phyloP scores from a whole-genome alignment of 2,329 filamentous ascomycete species.

The Clonostachys rhizophaga region DNA sequence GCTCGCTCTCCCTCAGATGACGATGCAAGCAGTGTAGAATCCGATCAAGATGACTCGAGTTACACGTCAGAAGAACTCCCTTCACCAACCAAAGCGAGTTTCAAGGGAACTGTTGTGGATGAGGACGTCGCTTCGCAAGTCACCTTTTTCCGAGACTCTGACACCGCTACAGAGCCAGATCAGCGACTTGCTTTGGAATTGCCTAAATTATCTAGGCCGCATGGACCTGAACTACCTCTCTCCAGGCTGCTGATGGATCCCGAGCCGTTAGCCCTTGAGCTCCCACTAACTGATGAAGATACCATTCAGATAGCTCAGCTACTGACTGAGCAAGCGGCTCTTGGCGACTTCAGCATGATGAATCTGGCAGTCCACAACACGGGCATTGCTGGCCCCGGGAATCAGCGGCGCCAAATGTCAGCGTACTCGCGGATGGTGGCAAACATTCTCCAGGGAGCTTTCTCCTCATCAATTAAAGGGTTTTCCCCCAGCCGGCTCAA shows the following conservation, averaged over 20 bases:
- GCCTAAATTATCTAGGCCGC: conserved; percentile 40
- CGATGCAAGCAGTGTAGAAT: conserved; percentile 45
- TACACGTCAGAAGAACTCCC: conserved; percentile 42
- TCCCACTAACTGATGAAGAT: conserved; percentile 50
- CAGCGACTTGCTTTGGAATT: conserved; percentile 44
- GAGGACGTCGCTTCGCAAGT: conserved; percentile 49
- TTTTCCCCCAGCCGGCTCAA: conserved; percentile 31
- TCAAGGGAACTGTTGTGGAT: conserved; percentile 34
- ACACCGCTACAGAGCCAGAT: conserved; percentile 38
- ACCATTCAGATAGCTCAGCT: conserved; percentile 65
- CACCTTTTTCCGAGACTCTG: conserved; percentile 44
- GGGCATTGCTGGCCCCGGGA: conserved; percentile 16
- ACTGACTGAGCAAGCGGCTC: conserved; percentile 64
- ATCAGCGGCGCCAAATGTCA: conserved; percentile 34
- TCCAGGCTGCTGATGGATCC: conserved; percentile 54
- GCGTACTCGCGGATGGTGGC: conserved; percentile 40
- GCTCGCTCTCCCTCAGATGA: conserved; percentile 33
- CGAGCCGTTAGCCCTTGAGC: conserved; percentile 43
- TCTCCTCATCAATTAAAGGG: background rate
- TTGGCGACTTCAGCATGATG: conserved; percentile 35
- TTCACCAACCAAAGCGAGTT: conserved; percentile 43
- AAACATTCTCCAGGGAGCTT: conserved; percentile 31
- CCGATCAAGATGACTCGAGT: conserved; percentile 51
- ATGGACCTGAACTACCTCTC: conserved; percentile 43
- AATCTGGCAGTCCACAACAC: conserved; percentile 11